Base-by-base conservation (phyloP, 192 early-diverging fungal genomes). In the Fimicolochytrium jonesii region DNA sequence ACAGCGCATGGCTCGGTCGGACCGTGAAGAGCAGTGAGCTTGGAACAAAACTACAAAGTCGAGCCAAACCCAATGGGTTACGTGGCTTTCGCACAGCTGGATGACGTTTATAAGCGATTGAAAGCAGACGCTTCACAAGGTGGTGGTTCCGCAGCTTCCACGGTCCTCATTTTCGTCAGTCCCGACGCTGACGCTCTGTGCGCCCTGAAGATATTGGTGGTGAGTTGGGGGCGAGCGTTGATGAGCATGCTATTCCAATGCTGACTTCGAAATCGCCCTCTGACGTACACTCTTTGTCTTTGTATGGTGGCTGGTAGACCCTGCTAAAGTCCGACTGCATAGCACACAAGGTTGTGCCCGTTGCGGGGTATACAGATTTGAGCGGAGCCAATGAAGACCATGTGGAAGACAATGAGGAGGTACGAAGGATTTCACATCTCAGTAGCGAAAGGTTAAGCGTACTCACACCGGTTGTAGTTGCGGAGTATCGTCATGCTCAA, bases 171-270 rank as follows among this genome's bases (percentile, higher is more conserved):
- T 37, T 90, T 93, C 66, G 90, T 87, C 4, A 71, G 86, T 0
- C 69, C 82, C 7, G 91, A 95, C 72, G 84, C 83, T 4, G 93
- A 95, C 74, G 79, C 85, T 4, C 71, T 95, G 10, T 95, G 93
- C 72, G 89, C 86, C 5, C 78, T 81, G 64, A 85, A 86, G 56
- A 90, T 92, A 53, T 74, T 93, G 20, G 81, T 84, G 68, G 88
- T 87, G 65, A 69, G n/a, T n/a, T 36, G 53, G 28, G n/a, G 6
- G n/a, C 53, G 11, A 32, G n/a, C n/a, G n/a, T n/a, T n/a, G n/a
- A n/a, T n/a, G n/a, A n/a, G n/a, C n/a, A n/a, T n/a, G n/a, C n/a
- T n/a, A n/a, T n/a, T n/a, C n/a, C n/a, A n/a, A n/a, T n/a, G n/a
- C n/a, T n/a, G n/a, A n/a, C n/a, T n/a, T n/a, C n/a, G n/a, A n/a